Percentiles rank a stretch among this genome's conserved stretches.
These are phyloP conservation scores for Cryptococcus hybrid DNA, from an alignment of 1,284 basidiomycete species.

Conservation along the genomic window DNA sequence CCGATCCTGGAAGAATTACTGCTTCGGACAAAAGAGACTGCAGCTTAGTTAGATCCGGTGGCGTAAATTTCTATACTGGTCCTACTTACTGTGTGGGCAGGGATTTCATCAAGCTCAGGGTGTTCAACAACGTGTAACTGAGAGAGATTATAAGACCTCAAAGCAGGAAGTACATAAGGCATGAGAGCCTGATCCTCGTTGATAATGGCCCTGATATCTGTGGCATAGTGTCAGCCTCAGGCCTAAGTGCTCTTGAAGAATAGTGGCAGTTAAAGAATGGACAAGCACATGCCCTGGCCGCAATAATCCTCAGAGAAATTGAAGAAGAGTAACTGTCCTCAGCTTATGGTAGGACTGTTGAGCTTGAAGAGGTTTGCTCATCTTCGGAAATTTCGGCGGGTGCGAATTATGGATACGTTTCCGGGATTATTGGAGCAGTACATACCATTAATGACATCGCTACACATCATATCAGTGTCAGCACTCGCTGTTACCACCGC, in stretches of 20 bases:
- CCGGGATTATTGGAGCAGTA: neutral
- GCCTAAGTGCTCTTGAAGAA: no score
- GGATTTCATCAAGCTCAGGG: constrained; percentile 20
- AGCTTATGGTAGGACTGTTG: constrained; percentile 3
- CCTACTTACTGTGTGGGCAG: constrained; percentile 27
- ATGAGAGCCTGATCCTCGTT: constrained; percentile 78
- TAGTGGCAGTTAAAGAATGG: neutral
- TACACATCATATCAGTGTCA: constrained; percentile 17
- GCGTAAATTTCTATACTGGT: neutral
- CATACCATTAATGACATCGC: constrained; percentile 80
- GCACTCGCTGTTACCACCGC: neutral
- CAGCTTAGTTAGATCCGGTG: neutral
- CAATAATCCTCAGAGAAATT: neutral
- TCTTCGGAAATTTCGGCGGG: neutral
- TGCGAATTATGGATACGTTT: neutral
- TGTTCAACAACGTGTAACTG: constrained; percentile 79
- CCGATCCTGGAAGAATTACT: constrained; percentile 29
- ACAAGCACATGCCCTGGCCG: neutral
- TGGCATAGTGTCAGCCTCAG: neutral
- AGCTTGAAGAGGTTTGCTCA: neutral
- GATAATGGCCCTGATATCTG: constrained; percentile 85
- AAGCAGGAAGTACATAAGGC: constrained; percentile 67
- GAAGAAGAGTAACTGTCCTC: constrained; percentile 3
- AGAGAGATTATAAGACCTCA: constrained; percentile 76
- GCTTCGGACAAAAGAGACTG: constrained; percentile 39